Percentiles rank a stretch among this genome's conserved stretches.
Evolutionary conservation across 768 basidiomycete species (phyloP).

Genomic region (Boletus rubroflammeus): DNA sequence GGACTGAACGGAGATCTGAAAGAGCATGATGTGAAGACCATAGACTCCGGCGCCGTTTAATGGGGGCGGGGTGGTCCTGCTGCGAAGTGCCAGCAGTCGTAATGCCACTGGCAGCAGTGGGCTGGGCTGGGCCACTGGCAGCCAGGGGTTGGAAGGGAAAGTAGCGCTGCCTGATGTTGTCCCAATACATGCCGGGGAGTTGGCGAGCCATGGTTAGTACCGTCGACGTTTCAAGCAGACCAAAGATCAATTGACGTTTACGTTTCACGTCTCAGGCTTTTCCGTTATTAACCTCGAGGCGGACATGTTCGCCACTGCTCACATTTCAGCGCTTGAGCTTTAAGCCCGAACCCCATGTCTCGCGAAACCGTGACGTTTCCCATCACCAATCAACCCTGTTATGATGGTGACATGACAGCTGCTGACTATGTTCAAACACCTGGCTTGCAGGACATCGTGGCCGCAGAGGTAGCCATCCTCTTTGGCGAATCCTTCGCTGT

Average conservation of each 20-base stretch:
- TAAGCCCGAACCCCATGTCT: background rate
- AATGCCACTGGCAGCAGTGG: background rate
- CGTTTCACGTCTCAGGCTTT: background rate
- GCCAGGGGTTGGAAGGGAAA: slow-evolving; percentile 39
- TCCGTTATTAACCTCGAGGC: background rate
- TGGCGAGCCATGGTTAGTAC: slow-evolving; percentile 40
- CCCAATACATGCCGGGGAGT: slow-evolving; percentile 58
- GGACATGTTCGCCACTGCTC: background rate
- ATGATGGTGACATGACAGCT: background rate
- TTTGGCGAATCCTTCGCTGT: background rate
- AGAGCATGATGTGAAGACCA: slow-evolving; percentile 1
- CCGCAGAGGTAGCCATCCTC: background rate
- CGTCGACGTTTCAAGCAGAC: background rate
- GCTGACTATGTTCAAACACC: background rate
- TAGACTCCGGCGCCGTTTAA: background rate
- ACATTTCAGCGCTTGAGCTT: background rate
- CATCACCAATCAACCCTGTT: background rate
- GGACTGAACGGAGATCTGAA: slow-evolving; percentile 13
- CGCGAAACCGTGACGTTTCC: background rate
- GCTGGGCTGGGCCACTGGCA: background rate
- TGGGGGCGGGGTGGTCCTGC: background rate
- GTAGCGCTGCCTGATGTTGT: slow-evolving; percentile 49
- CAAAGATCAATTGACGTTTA: background rate
- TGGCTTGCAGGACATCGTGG: background rate
- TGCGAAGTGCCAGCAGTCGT: background rate